phyloP scores from a whole-genome alignment of 768 basidiomycete genomes.

The Amanita thiersii region DNA sequence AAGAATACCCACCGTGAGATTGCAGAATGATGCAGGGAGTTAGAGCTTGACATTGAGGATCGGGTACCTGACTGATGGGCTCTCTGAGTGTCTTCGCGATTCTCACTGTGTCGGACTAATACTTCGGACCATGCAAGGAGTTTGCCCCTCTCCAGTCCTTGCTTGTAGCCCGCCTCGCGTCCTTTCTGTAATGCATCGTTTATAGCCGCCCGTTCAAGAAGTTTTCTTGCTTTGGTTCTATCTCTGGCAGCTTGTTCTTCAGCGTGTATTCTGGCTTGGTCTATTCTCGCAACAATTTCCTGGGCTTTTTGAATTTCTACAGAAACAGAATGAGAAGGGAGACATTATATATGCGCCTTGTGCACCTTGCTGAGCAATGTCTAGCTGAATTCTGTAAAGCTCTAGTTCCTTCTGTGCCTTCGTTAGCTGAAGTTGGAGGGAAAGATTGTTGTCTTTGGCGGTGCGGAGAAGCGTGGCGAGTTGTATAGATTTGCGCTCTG shows the following conservation, averaged over 20 bases:
- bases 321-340: neutral
- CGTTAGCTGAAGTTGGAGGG: conserved; percentile 22
- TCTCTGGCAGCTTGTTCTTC: conserved; percentile 37
- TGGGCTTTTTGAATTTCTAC: conserved; percentile 49
- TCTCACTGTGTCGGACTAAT: neutral
- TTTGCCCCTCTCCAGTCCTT: conserved; percentile 30
- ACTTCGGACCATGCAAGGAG: conserved; percentile 10
- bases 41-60: neutral
- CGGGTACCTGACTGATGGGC: neutral
- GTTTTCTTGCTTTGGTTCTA: conserved; percentile 34
- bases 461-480: conserved; percentile 23
- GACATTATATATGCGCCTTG: neutral
- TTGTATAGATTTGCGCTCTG: conserved; percentile 24
- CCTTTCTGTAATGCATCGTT: conserved; percentile 49
- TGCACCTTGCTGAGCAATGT: conserved; percentile 45
- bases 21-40: neutral
- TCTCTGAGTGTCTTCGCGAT: neutral
- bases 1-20: conserved; percentile 2
- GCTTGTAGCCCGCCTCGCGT: conserved; percentile 38
- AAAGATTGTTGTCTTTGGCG: conserved; percentile 21
- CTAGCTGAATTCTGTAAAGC: conserved; percentile 50
- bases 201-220: conserved; percentile 39
- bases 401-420: conserved; percentile 38
- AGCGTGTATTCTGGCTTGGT: conserved; percentile 39
- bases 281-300: conserved; percentile 37